A percentile compares a stretch with the other conserved stretches of the same genome.
These are phyloP conservation scores for Jaminaea rosea DNA, from an alignment of 1,284 basidiomycete species.

Conservation along the genomic window DNA sequence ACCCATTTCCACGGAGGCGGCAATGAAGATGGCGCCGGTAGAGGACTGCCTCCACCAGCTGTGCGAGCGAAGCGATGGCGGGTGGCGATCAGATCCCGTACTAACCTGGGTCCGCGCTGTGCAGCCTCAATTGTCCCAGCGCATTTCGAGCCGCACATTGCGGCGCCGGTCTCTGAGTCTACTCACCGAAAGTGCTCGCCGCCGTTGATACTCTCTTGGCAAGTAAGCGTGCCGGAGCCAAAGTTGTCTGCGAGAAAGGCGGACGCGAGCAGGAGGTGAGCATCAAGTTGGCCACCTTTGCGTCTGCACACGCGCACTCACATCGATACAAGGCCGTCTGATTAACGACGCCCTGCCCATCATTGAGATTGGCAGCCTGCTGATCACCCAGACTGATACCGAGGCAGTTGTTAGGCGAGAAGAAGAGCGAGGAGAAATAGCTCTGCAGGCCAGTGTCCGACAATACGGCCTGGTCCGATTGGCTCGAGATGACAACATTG, in stretches of 20 bases:
- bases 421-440: conserved; percentile 26
- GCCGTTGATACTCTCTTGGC: conserved; percentile 6
- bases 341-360: conserved; percentile 25
- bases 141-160: too few relatives aligned
- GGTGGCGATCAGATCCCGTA: too few relatives aligned
- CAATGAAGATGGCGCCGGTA: conserved; percentile 37
- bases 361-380: conserved; percentile 43
- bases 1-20: conserved; percentile 30
- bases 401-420: conserved; percentile 30
- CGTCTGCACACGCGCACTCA: conserved; percentile 16
- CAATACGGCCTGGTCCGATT: conserved; percentile 26
- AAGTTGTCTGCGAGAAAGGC: too few relatives aligned
- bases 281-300: conserved; percentile 16
- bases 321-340: conserved; percentile 38
- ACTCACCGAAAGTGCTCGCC: conserved; percentile 5
- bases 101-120: too few relatives aligned
- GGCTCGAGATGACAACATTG: conserved; percentile 38
- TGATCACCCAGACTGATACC: conserved; percentile 33
- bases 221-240: not conserved
- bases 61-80: not conserved
- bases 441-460: conserved; percentile 22
- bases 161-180: too few relatives aligned
- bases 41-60: not conserved
- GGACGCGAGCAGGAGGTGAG: too few relatives aligned
- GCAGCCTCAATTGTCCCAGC: too few relatives aligned